Percentiles rank a stretch among this genome's conserved stretches.
Conservation (phyloP, 2,329 filamentous ascomycete genomes). For the Pleochaeta shiraiana region DNA sequence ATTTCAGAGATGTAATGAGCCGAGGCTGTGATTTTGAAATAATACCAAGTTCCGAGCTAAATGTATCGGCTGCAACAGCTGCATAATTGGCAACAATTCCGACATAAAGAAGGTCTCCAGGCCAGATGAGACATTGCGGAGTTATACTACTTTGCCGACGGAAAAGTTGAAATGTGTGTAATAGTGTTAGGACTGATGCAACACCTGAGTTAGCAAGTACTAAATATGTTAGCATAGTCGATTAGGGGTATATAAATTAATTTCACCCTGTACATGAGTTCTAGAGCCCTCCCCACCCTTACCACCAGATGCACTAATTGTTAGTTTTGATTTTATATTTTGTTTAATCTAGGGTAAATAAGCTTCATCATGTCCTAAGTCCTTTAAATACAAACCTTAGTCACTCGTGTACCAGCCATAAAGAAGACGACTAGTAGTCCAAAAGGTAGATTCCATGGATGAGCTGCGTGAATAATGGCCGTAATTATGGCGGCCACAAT, state of each 20-base stretch:
- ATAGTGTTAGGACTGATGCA: conserved; percentile 40
- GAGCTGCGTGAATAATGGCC: conserved; percentile 62
- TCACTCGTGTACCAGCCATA: conserved; percentile 60
- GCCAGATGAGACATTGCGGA: conserved; percentile 32
- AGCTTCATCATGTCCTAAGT: conserved; percentile 5
- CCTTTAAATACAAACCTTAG: conserved; percentile 35
- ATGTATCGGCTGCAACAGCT: conserved; percentile 78
- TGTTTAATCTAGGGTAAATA: conserved; percentile 48
- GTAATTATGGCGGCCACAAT: conserved; percentile 51
- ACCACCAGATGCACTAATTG: conserved; percentile 50
- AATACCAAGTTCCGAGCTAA: conserved; percentile 89
- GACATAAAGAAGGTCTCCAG: conserved; percentile 37
- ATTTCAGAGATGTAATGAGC: conserved; percentile 59
- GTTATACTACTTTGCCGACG: conserved; percentile 20
- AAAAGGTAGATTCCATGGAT: conserved; percentile 91
- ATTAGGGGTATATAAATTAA: background rate
- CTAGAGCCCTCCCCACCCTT: conserved; percentile 62
- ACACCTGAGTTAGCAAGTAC: conserved; percentile 73
- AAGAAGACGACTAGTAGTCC: conserved; percentile 68
- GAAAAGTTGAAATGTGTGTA: conserved; percentile 37
- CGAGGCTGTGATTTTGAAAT: conserved; percentile 54
- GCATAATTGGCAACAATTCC: conserved; percentile 70
- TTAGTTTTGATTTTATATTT: conserved; percentile 61
- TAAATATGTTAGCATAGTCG: conserved; percentile 15
- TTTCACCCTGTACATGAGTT: conserved; percentile 53